These are phyloP conservation scores for Phaeotremella skinneri DNA, from an alignment of 768 basidiomycete species.

Conservation along the genomic window DNA sequence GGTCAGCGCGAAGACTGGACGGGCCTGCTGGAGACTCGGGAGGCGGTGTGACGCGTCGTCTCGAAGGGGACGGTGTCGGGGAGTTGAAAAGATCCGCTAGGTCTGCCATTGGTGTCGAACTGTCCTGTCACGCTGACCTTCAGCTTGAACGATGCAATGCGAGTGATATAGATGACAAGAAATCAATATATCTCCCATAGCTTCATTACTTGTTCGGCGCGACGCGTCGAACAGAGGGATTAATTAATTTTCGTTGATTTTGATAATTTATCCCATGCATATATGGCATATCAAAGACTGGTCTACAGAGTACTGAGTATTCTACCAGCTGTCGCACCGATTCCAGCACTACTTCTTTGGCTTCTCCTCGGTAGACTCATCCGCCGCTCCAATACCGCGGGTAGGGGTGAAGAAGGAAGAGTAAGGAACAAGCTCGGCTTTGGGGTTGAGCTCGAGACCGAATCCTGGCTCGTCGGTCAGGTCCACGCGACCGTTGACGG, in stretches of 20 bases:
- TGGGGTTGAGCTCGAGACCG: slow-evolving; percentile 54
- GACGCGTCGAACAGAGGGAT: no score
- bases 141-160: no score
- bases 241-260: not conserved
- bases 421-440: slow-evolving; percentile 50
- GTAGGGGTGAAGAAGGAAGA: slow-evolving; percentile 34
- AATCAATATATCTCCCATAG: no score
- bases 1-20: slow-evolving; percentile 3
- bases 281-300: not conserved
- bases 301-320: no score
- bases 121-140: not conserved
- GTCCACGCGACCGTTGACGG: slow-evolving; percentile 52
- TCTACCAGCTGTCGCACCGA: no score
- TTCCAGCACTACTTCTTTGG: slow-evolving; percentile 2
- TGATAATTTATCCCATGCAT: not conserved
- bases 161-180: no score
- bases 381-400: slow-evolving; percentile 32
- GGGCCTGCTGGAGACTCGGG: slow-evolving; percentile 11
- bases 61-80: slow-evolving; percentile 31
- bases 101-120: slow-evolving; percentile 15
- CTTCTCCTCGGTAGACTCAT: slow-evolving; percentile 18
- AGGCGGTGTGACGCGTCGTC: slow-evolving; percentile 11
- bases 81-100: slow-evolving; percentile 43
- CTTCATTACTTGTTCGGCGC: no score
- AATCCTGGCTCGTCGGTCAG: slow-evolving; percentile 54